phyloP scores from a whole-genome alignment of 352 stramenopile species.

The Plasmopara muralis region DNA sequence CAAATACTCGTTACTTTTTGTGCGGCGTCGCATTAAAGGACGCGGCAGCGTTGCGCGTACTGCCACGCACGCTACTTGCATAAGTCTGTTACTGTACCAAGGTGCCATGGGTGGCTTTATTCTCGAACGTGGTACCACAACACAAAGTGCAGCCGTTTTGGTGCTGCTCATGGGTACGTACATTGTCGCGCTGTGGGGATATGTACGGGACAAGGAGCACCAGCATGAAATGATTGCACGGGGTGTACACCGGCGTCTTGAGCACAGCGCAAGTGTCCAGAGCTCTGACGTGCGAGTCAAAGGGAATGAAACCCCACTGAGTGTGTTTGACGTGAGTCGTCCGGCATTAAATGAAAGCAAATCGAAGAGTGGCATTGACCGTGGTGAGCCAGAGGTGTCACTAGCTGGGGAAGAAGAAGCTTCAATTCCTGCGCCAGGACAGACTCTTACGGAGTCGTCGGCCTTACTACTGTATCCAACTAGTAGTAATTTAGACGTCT shows the following conservation, averaged over 20 bases:
- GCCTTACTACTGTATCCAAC: constrained; percentile 32
- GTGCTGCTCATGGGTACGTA: constrained; percentile 80
- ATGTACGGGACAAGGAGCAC: constrained; percentile 81
- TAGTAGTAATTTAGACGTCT: constrained; percentile 26
- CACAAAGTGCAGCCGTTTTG: constrained; percentile 61
- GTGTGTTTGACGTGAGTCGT: constrained; percentile 19
- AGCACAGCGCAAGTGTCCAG: constrained; percentile 20
- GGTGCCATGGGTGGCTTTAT: constrained; percentile 81
- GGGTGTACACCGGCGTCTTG: constrained; percentile 34
- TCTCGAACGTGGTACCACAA: constrained; percentile 66
- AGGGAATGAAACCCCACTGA: constrained; percentile 16
- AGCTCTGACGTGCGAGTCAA: constrained; percentile 7
- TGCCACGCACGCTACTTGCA: constrained; percentile 69
- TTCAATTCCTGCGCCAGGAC: constrained; percentile 7
- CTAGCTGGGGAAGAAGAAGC: constrained; percentile 27
- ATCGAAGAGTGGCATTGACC: constrained; percentile 6
- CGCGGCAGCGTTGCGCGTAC: constrained; percentile 77
- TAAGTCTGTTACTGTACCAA: constrained; percentile 77
- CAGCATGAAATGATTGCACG: constrained; percentile 41
- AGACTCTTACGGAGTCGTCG: constrained; percentile 30
- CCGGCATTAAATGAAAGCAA: constrained; percentile 16
- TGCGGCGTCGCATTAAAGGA: constrained; percentile 79
- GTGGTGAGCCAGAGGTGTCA: constrained; percentile 20
- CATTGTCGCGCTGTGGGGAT: constrained; percentile 72
- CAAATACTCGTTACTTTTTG: constrained; percentile 78